These are phyloP conservation scores for Pichia gijzeniarum DNA, from an alignment of 805 yeast genomes.

Conservation along the genomic window DNA sequence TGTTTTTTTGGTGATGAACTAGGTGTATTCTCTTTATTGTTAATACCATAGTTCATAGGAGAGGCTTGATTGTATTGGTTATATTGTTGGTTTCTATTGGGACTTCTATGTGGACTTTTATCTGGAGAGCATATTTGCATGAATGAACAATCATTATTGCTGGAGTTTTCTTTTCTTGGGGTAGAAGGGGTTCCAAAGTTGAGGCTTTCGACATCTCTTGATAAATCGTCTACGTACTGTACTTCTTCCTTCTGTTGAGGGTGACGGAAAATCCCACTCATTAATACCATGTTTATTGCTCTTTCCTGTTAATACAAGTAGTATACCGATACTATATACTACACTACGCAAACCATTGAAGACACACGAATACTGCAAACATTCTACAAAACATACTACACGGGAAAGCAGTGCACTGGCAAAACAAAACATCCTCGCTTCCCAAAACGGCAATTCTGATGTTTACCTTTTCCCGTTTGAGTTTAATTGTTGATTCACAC, in stretches of 20 bases:
- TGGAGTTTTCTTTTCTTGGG: conserved; percentile 14
- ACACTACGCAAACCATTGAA: no score
- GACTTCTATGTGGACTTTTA: conserved; percentile 18
- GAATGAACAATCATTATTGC: conserved; percentile 17
- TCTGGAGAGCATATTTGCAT: conserved; percentile 29
- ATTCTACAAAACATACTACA: no score
- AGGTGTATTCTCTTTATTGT: conserved; percentile 38
- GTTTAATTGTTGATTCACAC: conserved; percentile 1
- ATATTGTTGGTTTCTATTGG: conserved; percentile 23
- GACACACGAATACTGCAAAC: no score
- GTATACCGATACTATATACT: no score
- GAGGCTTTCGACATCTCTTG: conserved; percentile 30
- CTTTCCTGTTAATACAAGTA: no score
- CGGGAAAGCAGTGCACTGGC: background rate
- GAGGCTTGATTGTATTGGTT: conserved; percentile 8
- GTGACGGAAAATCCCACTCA: conserved; percentile 25
- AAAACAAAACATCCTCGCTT: background rate
- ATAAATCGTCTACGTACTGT: conserved; percentile 28
- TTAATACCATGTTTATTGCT: conserved; percentile 20
- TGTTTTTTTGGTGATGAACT: conserved; percentile 21
- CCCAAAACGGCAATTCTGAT: conserved; percentile 7
- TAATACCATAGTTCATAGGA: conserved; percentile 6
- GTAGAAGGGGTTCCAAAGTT: conserved; percentile 26
- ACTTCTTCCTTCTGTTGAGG: conserved; percentile 21
- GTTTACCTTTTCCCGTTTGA: conserved; percentile 12